phyloP scores from a whole-genome alignment of 495 filamentous ascomycete species.

The Acidomyces sp. region DNA sequence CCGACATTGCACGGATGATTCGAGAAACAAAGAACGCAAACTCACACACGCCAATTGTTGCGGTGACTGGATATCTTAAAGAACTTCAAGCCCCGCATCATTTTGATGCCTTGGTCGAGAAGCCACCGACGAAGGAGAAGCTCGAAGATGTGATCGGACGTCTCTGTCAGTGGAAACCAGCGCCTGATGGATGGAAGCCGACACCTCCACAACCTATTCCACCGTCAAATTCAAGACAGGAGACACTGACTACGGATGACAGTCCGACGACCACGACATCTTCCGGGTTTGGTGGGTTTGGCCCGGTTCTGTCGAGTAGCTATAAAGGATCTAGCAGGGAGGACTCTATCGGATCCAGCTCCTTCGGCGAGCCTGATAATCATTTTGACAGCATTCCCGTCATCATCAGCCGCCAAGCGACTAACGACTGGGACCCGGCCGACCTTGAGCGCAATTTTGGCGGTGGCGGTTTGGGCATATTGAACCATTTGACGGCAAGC shows the following conservation, averaged over 20 bases:
- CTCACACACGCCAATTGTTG: constrained; percentile 86
- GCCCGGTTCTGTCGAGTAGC: constrained; percentile 53
- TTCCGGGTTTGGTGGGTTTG: constrained; percentile 38
- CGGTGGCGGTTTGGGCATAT: constrained; percentile 53
- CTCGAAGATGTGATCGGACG: constrained; percentile 71
- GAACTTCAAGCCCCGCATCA: constrained; percentile 87
- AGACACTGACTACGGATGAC: constrained; percentile 51
- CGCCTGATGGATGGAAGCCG: constrained; percentile 35
- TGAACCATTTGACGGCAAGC: constrained; percentile 26
- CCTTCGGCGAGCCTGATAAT: constrained; percentile 73
- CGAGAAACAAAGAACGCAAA: constrained; percentile 90
- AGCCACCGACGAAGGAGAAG: constrained; percentile 82
- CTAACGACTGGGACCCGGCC: constrained; percentile 53
- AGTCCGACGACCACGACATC: constrained; percentile 78
- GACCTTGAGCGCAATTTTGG: constrained; percentile 36
- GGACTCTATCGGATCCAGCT: constrained; percentile 74
- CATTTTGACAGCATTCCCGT: constrained; percentile 64
- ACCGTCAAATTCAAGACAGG: constrained; percentile 47
- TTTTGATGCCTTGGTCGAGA: constrained; percentile 88
- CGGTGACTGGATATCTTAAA: constrained; percentile 94
- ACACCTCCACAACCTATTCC: constrained; percentile 37
- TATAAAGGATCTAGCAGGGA: constrained; percentile 66
- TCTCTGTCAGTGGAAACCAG: constrained; percentile 86
- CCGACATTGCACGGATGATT: constrained; percentile 93
- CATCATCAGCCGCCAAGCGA: constrained; percentile 52